Conservation (phyloP, 163 green algal species). For the Scenedesmus sp. region DNA sequence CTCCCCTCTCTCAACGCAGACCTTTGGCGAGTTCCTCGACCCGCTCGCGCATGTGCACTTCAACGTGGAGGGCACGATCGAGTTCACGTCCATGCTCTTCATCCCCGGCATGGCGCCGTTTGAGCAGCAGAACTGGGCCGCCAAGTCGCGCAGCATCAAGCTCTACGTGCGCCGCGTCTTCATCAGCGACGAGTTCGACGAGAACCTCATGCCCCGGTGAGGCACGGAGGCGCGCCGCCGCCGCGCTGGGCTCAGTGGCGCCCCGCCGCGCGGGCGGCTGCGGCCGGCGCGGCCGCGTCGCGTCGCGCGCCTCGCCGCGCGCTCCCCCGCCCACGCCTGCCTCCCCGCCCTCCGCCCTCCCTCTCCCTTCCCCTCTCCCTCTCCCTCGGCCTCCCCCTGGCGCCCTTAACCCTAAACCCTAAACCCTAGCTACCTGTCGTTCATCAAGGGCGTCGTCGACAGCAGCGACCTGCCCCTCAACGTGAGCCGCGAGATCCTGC, state of each 20-base stretch:
- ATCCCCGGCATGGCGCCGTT: constrained; percentile 97
- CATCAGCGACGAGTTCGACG: constrained; percentile 98
- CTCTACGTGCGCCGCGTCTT: constrained; percentile 98
- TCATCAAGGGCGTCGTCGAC: constrained; percentile 85
- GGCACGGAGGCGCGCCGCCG: neutral
- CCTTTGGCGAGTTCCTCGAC: constrained; percentile 96
- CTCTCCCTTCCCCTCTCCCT: no score
- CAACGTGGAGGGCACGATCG: constrained; percentile 95
- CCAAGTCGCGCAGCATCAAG: constrained; percentile 79
- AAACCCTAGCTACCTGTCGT: constrained; percentile 39
- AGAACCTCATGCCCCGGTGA: constrained; percentile 90
- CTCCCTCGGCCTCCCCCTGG: no score
- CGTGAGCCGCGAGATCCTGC: constrained; percentile 97
- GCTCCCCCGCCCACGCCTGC: no score
- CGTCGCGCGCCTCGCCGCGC: no score
- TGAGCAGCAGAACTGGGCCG: constrained; percentile 67
- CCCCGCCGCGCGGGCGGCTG: neutral
- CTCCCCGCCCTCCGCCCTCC: no score
- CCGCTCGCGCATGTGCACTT: constrained; percentile 89
- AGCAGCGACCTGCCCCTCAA: constrained; percentile 97
- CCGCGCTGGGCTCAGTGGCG: neutral
- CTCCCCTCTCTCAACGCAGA: no score
- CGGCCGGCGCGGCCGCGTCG: no score
- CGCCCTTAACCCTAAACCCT: no score
- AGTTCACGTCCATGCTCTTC: constrained; percentile 95